These are phyloP conservation scores for Coniochaeta hoffmannii DNA, from an alignment of 2,329 filamentous ascomycete species.

Conservation along the genomic window DNA sequence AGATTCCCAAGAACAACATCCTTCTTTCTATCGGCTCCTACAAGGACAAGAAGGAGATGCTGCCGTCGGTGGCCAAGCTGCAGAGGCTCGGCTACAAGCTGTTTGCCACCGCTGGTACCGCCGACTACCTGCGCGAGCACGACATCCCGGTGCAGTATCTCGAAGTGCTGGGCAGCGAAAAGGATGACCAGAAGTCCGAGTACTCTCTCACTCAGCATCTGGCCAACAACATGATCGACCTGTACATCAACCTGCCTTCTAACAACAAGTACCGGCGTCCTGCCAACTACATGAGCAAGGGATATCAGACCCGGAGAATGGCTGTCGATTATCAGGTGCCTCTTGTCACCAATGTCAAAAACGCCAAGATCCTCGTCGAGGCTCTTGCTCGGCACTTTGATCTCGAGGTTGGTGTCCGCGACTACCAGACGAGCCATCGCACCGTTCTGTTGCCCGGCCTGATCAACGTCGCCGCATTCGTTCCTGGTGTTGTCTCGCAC, in stretches of 20 bases:
- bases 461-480: slow-evolving; percentile 74
- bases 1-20: slow-evolving; percentile 90
- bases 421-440: slow-evolving; percentile 86
- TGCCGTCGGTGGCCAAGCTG: slow-evolving; percentile 84
- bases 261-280: slow-evolving; percentile 95
- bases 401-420: slow-evolving; percentile 72
- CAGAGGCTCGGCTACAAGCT: slow-evolving; percentile 90
- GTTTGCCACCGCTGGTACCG: slow-evolving; percentile 92
- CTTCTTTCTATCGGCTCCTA: slow-evolving; percentile 92
- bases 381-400: slow-evolving; percentile 86
- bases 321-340: slow-evolving; percentile 96
- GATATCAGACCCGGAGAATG: slow-evolving; percentile 94
- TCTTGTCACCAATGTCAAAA: slow-evolving; percentile 97
- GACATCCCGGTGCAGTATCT: slow-evolving; percentile 88
- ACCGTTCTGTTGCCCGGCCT: slow-evolving; percentile 67
- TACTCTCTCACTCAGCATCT: slow-evolving; percentile 96
- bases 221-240: slow-evolving; percentile 93
- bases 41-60: slow-evolving; percentile 97
- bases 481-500: slow-evolving; percentile 60
- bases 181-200: slow-evolving; percentile 85
- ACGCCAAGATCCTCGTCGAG: slow-evolving; percentile 94
- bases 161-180: slow-evolving; percentile 71
- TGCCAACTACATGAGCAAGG: slow-evolving; percentile 97
- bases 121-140: slow-evolving; percentile 92
- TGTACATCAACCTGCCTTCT: slow-evolving; percentile 99